Evolutionary conservation across 306 rosid genomes (phyloP).

Genomic region (Fragaria vesca): DNA sequence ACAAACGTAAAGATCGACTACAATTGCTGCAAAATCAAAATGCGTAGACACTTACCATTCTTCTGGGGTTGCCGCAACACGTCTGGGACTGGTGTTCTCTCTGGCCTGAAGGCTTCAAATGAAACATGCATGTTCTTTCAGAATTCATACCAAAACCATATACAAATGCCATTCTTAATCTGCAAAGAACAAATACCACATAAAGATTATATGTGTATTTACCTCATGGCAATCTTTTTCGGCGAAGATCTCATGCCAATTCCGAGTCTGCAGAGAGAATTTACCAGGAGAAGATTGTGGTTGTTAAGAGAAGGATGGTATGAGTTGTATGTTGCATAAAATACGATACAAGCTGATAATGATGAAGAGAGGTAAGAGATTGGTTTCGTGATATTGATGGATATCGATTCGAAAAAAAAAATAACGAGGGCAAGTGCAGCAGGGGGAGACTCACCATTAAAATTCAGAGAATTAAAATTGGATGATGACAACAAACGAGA

Average conservation of each 20-base stretch:
- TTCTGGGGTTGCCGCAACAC: background rate
- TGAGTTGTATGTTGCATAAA: background rate
- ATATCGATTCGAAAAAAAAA: background rate
- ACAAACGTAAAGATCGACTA: background rate
- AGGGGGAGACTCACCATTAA: background rate
- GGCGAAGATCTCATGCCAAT: constrained; percentile 17
- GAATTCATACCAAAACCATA: background rate
- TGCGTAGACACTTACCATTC: background rate
- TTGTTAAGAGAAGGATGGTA: background rate
- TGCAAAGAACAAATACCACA: background rate
- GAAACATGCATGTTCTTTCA: background rate
- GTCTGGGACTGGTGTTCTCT: background rate
- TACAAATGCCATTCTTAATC: background rate
- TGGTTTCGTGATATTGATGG: background rate
- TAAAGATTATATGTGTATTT: background rate
- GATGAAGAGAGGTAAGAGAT: background rate
- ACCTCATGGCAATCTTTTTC: constrained; percentile 7
- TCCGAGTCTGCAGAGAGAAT: constrained; percentile 7
- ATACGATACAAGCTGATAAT: background rate
- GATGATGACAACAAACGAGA: background rate
- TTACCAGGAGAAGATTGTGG: background rate
- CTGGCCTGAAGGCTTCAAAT: constrained; percentile 5
- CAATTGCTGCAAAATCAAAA: background rate
- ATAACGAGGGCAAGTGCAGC: background rate
- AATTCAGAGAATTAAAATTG: background rate